phyloP scores from a whole-genome alignment of 2,329 filamentous ascomycete species.

The Aphanocladium album region DNA sequence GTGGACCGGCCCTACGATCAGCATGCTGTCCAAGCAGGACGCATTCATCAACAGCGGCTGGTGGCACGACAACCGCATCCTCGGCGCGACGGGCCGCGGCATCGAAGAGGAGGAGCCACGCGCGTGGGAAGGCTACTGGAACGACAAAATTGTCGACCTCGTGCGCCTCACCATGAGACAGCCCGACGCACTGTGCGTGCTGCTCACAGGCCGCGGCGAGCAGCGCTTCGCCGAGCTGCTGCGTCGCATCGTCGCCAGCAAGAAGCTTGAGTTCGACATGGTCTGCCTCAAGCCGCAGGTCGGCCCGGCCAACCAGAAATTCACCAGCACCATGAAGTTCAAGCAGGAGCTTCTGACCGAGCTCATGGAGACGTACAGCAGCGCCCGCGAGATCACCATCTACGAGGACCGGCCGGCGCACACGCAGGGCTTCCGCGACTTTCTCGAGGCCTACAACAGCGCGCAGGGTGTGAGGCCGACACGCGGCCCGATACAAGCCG shows the following conservation, averaged over 20 bases:
- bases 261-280: conserved; percentile 80
- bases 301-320: conserved; percentile 73
- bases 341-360: conserved; percentile 81
- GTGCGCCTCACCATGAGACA: conserved; percentile 77
- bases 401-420: conserved; percentile 64
- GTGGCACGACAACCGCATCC: conserved; percentile 91
- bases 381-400: conserved; percentile 75
- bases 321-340: conserved; percentile 81
- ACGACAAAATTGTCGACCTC: conserved; percentile 79
- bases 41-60: conserved; percentile 80
- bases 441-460: conserved; percentile 72
- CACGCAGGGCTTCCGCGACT: conserved; percentile 78
- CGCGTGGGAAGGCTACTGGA: conserved; percentile 95
- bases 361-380: conserved; percentile 78
- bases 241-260: conserved; percentile 73
- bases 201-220: conserved; percentile 84
- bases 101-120: conserved; percentile 73
- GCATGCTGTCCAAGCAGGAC: conserved; percentile 69
- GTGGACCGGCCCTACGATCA: conserved; percentile 76
- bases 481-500: conserved; percentile 63
- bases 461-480: conserved; percentile 43
- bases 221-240: conserved; percentile 71
- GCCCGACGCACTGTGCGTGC: conserved; percentile 75
- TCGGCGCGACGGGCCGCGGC: conserved; percentile 81
- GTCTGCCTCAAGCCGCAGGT: conserved; percentile 80